These are phyloP conservation scores for Talaromyces piceae DNA, from an alignment of 2,329 filamentous ascomycete species.

Conservation along the genomic window DNA sequence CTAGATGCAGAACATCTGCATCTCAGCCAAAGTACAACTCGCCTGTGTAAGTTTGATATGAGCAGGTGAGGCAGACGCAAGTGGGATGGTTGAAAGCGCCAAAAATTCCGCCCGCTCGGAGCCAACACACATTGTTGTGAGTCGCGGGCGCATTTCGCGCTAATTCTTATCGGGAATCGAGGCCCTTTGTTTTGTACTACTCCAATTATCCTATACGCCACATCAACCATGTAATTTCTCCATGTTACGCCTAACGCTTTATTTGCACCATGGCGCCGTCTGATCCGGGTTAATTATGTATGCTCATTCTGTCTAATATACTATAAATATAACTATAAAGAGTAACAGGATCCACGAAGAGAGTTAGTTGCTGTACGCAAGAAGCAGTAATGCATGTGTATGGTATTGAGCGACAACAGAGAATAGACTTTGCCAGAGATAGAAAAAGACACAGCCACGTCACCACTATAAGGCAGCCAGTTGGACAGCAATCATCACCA, in stretches of 20 bases:
- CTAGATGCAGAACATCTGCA: constrained; percentile 20
- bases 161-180: constrained; percentile 8
- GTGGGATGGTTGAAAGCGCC: constrained; percentile 14
- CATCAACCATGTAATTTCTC: too few relatives aligned
- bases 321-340: background rate
- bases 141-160: constrained; percentile 6
- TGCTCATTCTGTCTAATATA: background rate
- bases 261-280: too few relatives aligned
- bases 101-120: constrained; percentile 11
- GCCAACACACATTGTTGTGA: constrained; percentile 3
- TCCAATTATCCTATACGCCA: background rate
- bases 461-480: background rate
- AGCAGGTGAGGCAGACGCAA: constrained; percentile 12
- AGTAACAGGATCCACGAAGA: background rate
- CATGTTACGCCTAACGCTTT: too few relatives aligned
- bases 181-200: too few relatives aligned
- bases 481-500: background rate
- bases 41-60: constrained; percentile 10
- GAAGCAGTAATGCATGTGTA: background rate
- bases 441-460: background rate
- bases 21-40: constrained; percentile 17
- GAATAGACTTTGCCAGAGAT: background rate
- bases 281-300: background rate
- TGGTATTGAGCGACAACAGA: constrained; percentile 1
- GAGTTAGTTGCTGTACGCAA: background rate